phyloP scores from a whole-genome alignment of 2,329 filamentous ascomycete species.

The Sclerotinia spermophila region DNA sequence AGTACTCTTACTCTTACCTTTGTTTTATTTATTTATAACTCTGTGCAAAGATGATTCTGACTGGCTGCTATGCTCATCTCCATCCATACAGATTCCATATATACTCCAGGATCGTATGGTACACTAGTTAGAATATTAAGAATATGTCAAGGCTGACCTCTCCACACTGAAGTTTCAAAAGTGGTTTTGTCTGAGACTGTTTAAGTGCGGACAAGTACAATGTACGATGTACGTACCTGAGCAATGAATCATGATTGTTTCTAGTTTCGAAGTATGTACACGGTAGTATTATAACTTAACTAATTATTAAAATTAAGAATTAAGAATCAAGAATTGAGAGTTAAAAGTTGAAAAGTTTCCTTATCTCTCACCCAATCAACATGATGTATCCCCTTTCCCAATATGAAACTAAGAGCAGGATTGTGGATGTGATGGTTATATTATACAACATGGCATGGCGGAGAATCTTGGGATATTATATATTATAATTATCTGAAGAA shows the following conservation, averaged over 20 bases:
- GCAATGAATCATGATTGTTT: not conserved
- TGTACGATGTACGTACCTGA: not conserved
- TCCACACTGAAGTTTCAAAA: not conserved
- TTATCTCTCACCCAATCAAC: not conserved
- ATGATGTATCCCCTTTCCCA: too few species aligned
- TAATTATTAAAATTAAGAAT: not conserved
- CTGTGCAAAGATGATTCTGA: not conserved
- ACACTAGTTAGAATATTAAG: not conserved
- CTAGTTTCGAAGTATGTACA: too few species aligned
- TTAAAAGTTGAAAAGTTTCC: too few species aligned
- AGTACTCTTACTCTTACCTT: too few species aligned
- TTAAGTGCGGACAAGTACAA: not conserved
- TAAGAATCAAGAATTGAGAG: too few species aligned
- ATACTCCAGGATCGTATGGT: too few species aligned
- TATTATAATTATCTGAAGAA: not conserved
- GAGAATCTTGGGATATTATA: not conserved
- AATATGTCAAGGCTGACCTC: slow-evolving; percentile 2
- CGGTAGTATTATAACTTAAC: not conserved
- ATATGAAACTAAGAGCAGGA: too few species aligned
- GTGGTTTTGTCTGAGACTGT: slow-evolving; percentile 1
- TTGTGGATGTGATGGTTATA: slow-evolving; percentile 4
- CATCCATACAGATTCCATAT: not conserved
- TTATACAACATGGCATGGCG: not conserved
- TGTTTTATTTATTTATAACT: not conserved
- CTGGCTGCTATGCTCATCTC: not conserved